Percentiles rank a stretch among this genome's conserved stretches.
phyloP scores from a whole-genome alignment of 495 filamentous ascomycete genomes.

The Penicillium goetzii region DNA sequence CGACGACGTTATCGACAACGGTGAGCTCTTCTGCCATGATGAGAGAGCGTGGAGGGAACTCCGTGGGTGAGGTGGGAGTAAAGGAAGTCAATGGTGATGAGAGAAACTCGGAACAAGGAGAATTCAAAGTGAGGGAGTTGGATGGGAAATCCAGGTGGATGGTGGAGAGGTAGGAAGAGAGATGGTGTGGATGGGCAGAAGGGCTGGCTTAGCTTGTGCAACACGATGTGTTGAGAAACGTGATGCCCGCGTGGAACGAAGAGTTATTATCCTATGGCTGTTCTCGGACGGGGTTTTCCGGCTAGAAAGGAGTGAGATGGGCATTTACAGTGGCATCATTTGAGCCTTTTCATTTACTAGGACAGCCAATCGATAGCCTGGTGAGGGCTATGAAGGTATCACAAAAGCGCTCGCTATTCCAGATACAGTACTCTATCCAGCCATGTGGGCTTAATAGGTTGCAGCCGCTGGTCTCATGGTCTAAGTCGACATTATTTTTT shows the following conservation, averaged over 20 bases:
- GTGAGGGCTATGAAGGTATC: neutral
- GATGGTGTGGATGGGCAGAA: neutral
- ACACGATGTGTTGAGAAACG: neutral
- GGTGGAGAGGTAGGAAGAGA: neutral
- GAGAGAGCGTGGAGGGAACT: neutral
- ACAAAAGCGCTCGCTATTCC: neutral
- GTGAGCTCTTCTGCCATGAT: constrained; percentile 6
- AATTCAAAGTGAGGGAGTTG: neutral
- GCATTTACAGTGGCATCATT: neutral
- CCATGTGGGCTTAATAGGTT: neutral
- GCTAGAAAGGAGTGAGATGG: neutral
- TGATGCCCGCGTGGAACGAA: neutral
- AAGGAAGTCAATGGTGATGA: neutral
- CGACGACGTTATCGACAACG: neutral
- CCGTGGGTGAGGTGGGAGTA: neutral
- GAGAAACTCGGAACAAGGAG: neutral
- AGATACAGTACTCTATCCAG: neutral
- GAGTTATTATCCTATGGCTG: neutral
- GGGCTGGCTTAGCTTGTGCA: neutral
- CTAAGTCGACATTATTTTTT: neutral
- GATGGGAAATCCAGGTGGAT: neutral
- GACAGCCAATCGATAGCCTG: neutral
- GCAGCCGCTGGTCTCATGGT: neutral
- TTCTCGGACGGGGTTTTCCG: too few relatives aligned
- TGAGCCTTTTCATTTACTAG: neutral